A percentile compares a stretch with the other conserved stretches of the same genome.
Evolutionary conservation across 306 rosid genomes (phyloP).

Genomic region (Acacia melanoxylon): DNA sequence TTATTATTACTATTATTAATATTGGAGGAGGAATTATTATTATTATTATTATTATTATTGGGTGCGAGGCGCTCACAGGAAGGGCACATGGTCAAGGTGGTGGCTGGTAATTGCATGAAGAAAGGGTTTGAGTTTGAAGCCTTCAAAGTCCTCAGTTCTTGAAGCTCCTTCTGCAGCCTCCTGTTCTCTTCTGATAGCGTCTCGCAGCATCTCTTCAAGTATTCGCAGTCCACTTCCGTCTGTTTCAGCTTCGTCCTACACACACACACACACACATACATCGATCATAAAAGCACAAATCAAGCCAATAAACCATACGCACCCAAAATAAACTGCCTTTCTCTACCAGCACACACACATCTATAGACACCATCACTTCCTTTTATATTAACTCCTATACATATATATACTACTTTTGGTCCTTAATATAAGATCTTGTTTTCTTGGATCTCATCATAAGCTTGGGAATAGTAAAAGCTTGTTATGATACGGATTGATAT

Average conservation of each 20-base stretch:
- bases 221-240: neutral
- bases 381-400: too few species aligned
- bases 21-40: neutral
- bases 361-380: too few species aligned
- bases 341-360: too few species aligned
- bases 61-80: constrained; percentile 74
- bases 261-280: neutral
- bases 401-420: too few species aligned
- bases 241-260: neutral
- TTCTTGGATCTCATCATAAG: too few species aligned
- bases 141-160: constrained; percentile 74
- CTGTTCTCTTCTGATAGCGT: constrained; percentile 74
- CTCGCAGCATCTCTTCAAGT: constrained; percentile 41
- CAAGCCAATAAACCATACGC: neutral
- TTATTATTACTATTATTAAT: neutral
- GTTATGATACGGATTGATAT: too few species aligned
- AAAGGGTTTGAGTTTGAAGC: constrained; percentile 51
- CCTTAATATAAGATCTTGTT: too few species aligned
- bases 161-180: constrained; percentile 74
- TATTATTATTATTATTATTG: constrained; percentile 30
- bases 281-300: neutral
- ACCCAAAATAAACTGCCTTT: too few species aligned
- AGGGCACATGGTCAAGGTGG: constrained; percentile 83
- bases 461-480: too few species aligned
- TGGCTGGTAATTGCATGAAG: constrained; percentile 78